Base-by-base conservation (phyloP, 345 rosid species). In the Psidium guajava region DNA sequence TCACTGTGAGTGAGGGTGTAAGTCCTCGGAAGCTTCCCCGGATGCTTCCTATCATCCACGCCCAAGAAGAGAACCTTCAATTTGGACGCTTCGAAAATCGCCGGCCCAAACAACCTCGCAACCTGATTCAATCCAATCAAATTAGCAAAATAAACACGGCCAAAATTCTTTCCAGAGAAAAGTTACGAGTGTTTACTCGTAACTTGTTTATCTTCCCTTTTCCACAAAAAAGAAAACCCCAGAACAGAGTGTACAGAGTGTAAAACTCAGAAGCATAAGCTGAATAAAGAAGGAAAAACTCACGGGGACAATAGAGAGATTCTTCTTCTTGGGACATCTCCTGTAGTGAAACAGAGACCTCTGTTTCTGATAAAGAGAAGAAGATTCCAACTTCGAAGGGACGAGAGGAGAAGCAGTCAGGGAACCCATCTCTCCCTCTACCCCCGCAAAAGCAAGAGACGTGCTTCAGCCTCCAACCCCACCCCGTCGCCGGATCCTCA, bases 1-100 rank as follows among this genome's bases (percentile, higher is more conserved):
- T 97, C 99, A 90, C 98, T 94, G 40, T 97, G 98, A 14, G 99
- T 97, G 7, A 97, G 96, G 14, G 99, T 97, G 69, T 95, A 97
- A 86, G 99, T 94, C 86, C 99, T 95, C 25, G 98, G 98, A 9
- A 97, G 90, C 83, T 93, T 93, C 88, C 96, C 94, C 51, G 99
- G 99, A 82, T 97, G 98, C 86, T 93, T 95, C 93, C 92, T 88
- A 86, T 95, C 97, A 88, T 95, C 99, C 58, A 93, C 96, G 51
- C 99, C 99, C 84, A 97, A 87, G 84, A 95, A 94, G 86, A 93
- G 82, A 61, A 97, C 99, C 88, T 95, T 97, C 85, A 97, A 87
- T 89, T 97, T 97, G 83, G 99, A 95, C 21, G 98, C 95, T 89
- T 97, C 98, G 88, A 97, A 97, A 75, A 97, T 94, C 10, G 99